phyloP scores from a whole-genome alignment of 75 land plant species.

The Adiantum capillusveneris region DNA sequence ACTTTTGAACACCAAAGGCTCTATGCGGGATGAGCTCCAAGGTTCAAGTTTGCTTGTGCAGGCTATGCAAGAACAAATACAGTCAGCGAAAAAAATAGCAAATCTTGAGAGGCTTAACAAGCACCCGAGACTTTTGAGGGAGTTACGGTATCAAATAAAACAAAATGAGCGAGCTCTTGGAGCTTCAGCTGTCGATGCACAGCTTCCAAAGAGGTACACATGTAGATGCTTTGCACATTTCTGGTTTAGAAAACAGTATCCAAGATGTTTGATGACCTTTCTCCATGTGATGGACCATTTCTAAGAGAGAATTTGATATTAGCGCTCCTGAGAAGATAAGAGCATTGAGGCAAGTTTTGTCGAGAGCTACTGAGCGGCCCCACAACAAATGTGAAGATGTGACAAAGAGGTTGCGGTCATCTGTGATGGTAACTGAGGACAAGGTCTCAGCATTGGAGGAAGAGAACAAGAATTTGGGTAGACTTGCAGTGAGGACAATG shows the following conservation, averaged over 20 bases:
- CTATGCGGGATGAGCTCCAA: no score
- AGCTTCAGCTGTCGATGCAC: background rate
- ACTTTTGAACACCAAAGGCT: no score
- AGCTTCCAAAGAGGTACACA: conserved; percentile 3
- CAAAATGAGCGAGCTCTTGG: conserved; percentile 4
- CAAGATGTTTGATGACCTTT: no score
- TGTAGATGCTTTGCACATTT: background rate
- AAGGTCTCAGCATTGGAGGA: background rate
- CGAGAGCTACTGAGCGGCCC: conserved; percentile 46
- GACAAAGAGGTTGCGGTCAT: conserved; percentile 56
- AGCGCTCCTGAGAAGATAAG: conserved; percentile 55
- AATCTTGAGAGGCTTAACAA: no score
- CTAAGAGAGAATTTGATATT: conserved; percentile 6
- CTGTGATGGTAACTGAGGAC: conserved; percentile 3
- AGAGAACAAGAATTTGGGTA: background rate
- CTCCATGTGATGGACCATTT: no score
- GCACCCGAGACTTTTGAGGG: background rate
- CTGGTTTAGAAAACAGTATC: no score
- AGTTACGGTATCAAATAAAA: background rate
- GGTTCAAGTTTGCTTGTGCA: no score
- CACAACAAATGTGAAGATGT: conserved; percentile 52
- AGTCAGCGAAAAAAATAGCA: no score
- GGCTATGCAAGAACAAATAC: no score
- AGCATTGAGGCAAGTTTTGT: conserved; percentile 48
- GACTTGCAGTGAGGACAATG: conserved; percentile 51